Conservation (phyloP, 345 rosid genomes). For the Excoecaria agallocha region DNA sequence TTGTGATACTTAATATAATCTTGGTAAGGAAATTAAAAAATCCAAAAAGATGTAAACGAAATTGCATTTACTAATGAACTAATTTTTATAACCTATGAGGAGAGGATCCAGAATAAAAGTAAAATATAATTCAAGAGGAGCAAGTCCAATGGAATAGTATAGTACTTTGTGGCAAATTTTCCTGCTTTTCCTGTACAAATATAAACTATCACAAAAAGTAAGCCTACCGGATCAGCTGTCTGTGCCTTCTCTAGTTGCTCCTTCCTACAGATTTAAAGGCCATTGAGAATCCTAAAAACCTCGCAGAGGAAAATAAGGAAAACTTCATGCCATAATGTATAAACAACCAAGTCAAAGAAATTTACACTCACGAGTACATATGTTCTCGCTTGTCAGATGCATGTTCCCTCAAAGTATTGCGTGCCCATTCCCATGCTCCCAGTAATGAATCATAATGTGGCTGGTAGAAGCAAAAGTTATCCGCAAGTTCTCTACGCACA, state of each 20-base stretch:
- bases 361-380: slow-evolving; percentile 56
- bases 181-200: background rate
- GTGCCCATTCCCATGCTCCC: slow-evolving; percentile 99
- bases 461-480: slow-evolving; percentile 87
- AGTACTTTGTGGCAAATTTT: background rate
- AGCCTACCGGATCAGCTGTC: slow-evolving; percentile 81
- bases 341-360: slow-evolving; percentile 19
- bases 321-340: background rate
- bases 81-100: background rate
- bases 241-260: slow-evolving; percentile 89
- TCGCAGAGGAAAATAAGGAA: background rate
- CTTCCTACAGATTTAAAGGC: slow-evolving; percentile 44
- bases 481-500: slow-evolving; percentile 80
- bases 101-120: background rate
- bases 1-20: slow-evolving; percentile 14
- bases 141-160: background rate
- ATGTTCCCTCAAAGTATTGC: slow-evolving; percentile 68
- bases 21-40: background rate
- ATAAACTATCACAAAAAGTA: background rate
- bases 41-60: background rate
- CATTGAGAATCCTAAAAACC: slow-evolving; percentile 4
- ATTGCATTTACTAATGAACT: background rate
- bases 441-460: slow-evolving; percentile 75
- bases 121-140: background rate
- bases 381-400: slow-evolving; percentile 78